These are phyloP conservation scores for Tolypocladium sp. DNA, from an alignment of 2,329 filamentous ascomycete species.

Conservation along the genomic window DNA sequence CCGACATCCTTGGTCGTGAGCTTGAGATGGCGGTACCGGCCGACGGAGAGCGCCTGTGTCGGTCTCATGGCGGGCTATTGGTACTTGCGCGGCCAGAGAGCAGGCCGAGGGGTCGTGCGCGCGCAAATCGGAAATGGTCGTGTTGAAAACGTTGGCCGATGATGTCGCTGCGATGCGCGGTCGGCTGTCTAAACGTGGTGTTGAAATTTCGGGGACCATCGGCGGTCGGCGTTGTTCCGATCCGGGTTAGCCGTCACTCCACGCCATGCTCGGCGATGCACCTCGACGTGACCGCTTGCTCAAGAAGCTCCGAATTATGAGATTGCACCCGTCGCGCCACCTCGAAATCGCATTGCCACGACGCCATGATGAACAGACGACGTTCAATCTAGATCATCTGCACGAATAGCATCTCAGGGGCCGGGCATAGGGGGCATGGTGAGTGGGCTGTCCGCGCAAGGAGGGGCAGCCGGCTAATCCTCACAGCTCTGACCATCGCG, in stretches of 20 bases:
- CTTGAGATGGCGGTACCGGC: conserved; percentile 62
- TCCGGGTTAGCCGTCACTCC: conserved; percentile 1
- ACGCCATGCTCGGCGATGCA: not conserved
- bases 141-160: not conserved
- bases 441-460: not conserved
- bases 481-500: not conserved
- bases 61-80: conserved; percentile 47
- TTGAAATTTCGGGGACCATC: conserved; percentile 9
- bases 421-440: not conserved
- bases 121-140: not conserved
- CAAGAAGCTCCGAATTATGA: not conserved
- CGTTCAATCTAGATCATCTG: not conserved
- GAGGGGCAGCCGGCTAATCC: not conserved
- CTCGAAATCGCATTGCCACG: not conserved
- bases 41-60: conserved; percentile 55
- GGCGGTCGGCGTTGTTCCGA: conserved; percentile 21
- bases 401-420: not conserved
- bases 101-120: not conserved
- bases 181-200: not conserved
- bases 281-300: not conserved
- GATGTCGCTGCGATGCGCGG: not conserved
- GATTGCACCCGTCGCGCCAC: not conserved
- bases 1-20: conserved; percentile 90
- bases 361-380: not conserved
- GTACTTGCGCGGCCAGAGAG: conserved; percentile 1